Percentiles rank a stretch among this genome's conserved stretches.
phyloP scores from a whole-genome alignment of 192 early-diverging fungal species.

The Umbelopsis vinacea region DNA sequence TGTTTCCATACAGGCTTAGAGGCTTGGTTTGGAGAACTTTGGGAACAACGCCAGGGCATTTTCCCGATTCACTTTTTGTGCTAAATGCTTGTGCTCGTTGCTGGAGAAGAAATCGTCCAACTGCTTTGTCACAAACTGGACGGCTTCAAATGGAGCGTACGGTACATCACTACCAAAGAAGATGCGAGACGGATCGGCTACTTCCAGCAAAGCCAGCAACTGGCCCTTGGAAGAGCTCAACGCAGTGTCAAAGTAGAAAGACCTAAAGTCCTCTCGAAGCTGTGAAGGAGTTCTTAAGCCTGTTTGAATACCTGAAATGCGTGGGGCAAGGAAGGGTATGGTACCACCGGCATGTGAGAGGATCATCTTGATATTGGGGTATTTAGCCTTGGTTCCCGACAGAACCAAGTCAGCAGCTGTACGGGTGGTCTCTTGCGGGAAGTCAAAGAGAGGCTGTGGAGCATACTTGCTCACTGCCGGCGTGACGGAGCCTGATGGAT shows the following conservation, averaged over 20 bases:
- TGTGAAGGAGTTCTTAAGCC: neutral
- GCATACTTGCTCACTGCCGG: neutral
- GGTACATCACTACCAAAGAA: conserved; percentile 14
- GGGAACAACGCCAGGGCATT: conserved; percentile 1
- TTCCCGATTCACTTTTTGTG: neutral
- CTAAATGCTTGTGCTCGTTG: neutral
- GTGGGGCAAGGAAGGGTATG: conserved; percentile 42
- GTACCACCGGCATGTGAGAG: conserved; percentile 46
- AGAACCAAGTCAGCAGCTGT: conserved; percentile 44
- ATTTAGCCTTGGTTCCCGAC: conserved; percentile 42
- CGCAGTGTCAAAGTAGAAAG: conserved; percentile 6
- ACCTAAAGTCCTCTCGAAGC: neutral
- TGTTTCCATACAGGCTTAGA: too few species aligned
- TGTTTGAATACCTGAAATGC: neutral
- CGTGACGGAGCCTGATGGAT: neutral
- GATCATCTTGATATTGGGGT: conserved; percentile 41
- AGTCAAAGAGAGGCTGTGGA: neutral
- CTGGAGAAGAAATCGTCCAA: neutral
- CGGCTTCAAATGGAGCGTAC: neutral
- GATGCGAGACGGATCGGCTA: neutral
- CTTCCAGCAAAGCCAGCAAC: neutral
- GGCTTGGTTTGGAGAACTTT: neutral
- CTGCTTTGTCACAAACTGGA: neutral
- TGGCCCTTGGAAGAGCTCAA: neutral
- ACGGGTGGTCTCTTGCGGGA: conserved; percentile 29